Conservation (phyloP, 1,284 basidiomycete species). For the Apiotrichum akiyoshidainum region DNA sequence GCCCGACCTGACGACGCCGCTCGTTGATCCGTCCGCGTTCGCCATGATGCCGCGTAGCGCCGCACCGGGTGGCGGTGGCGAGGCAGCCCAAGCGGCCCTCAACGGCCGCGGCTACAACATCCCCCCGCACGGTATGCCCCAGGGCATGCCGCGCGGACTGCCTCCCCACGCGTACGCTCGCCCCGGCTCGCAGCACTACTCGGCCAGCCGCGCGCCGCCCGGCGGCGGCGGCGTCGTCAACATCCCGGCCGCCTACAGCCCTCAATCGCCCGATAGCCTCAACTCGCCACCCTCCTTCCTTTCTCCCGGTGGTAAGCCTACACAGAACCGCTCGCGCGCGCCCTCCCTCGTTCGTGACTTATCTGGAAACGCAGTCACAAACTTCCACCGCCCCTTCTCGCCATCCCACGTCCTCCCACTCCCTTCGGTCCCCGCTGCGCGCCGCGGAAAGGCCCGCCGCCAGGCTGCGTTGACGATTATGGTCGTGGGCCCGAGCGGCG, state of each 20-base stretch:
- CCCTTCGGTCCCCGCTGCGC: conserved; percentile 1
- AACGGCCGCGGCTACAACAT: too few relatives aligned
- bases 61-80: not conserved
- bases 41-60: not conserved
- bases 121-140: too few relatives aligned
- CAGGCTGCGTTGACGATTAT: conserved; percentile 35
- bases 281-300: not conserved
- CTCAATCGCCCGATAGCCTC: too few relatives aligned
- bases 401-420: conserved; percentile 10
- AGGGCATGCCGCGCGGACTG: too few relatives aligned
- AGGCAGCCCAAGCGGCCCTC: too few relatives aligned
- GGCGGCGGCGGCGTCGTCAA: too few relatives aligned
- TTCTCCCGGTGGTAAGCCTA: not conserved
- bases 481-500: conserved; percentile 38
- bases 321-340: conserved; percentile 2
- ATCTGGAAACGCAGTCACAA: conserved; percentile 15
- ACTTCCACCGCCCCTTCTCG: conserved; percentile 40
- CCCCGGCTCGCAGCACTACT: too few relatives aligned
- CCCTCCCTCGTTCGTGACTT: conserved; percentile 10
- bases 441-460: conserved; percentile 19
- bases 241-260: too few relatives aligned
- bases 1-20: conserved; percentile 38
- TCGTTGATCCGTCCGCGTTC: conserved; percentile 37
- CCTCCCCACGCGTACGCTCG: too few relatives aligned
- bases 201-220: too few relatives aligned